These are phyloP conservation scores for Akanthomyces lecanii DNA, from an alignment of 2,329 filamentous ascomycete species.

Conservation along the genomic window DNA sequence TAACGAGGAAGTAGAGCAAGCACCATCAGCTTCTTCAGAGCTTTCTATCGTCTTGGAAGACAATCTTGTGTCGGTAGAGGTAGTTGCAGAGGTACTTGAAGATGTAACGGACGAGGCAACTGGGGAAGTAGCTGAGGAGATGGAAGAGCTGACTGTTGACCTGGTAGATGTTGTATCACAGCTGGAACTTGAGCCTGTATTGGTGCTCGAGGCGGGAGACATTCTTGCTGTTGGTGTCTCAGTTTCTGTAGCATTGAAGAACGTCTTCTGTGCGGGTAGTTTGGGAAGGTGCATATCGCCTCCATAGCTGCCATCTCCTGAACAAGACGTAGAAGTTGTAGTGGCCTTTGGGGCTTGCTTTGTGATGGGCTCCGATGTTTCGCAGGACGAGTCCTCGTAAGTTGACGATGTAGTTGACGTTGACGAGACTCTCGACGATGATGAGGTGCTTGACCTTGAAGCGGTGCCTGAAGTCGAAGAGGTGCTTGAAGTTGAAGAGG, in stretches of 20 bases:
- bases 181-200: neutral
- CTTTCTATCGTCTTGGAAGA: neutral
- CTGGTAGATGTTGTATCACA: neutral
- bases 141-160: neutral
- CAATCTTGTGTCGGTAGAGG: neutral
- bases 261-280: neutral
- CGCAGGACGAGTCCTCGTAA: neutral
- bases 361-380: neutral
- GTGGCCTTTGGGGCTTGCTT: neutral
- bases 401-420: neutral
- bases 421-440: neutral
- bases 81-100: neutral
- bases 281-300: conserved; percentile 10
- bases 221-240: neutral
- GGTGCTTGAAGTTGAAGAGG: neutral
- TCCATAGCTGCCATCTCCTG: neutral
- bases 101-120: neutral
- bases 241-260: conserved; percentile 1
- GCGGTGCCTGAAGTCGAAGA: neutral
- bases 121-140: neutral
- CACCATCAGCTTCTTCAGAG: neutral
- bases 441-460: neutral
- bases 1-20: neutral
- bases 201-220: neutral
- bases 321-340: neutral